Conservation (phyloP, 352 stramenopile genomes). For the Pythium dissotocum region DNA sequence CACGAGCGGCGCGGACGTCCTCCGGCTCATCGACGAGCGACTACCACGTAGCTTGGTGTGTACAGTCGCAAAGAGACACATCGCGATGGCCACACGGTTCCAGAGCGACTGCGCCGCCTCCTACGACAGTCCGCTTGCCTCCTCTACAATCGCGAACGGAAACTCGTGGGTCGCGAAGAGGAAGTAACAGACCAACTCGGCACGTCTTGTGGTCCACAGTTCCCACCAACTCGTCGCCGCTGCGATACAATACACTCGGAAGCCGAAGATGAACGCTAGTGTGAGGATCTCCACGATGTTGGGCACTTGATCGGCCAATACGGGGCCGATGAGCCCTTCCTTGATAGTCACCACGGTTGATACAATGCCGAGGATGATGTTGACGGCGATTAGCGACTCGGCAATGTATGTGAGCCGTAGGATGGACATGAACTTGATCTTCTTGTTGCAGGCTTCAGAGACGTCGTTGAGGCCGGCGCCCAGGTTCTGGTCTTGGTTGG, state of each 20-base stretch:
- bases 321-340: neutral
- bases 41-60: slow-evolving; percentile 1
- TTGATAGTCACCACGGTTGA: slow-evolving; percentile 9
- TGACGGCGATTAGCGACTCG: slow-evolving; percentile 23
- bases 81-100: slow-evolving; percentile 11
- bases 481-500: slow-evolving; percentile 10
- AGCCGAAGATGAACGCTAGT: slow-evolving; percentile 36
- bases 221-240: slow-evolving; percentile 20
- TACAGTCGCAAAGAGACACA: slow-evolving; percentile 7
- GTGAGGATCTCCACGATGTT: slow-evolving; percentile 28
- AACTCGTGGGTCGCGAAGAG: slow-evolving; percentile 16
- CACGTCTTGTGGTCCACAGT: neutral
- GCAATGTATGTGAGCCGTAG: slow-evolving; percentile 1
- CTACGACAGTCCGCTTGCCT: slow-evolving; percentile 4
- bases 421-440: slow-evolving; percentile 30
- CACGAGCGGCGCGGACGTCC: neutral
- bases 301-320: slow-evolving; percentile 18
- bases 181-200: slow-evolving; percentile 2
- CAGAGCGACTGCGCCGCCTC: slow-evolving; percentile 9
- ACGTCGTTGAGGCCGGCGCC: slow-evolving; percentile 29
- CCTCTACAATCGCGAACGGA: slow-evolving; percentile 7
- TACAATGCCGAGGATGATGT: slow-evolving; percentile 21
- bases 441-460: slow-evolving; percentile 33
- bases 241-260: slow-evolving; percentile 41
- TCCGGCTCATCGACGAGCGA: neutral